A percentile compares a stretch with the other conserved stretches of the same genome.
These are phyloP conservation scores for Coprinopsis cinerea DNA, from an alignment of 768 basidiomycete genomes.

Conservation along the genomic window DNA sequence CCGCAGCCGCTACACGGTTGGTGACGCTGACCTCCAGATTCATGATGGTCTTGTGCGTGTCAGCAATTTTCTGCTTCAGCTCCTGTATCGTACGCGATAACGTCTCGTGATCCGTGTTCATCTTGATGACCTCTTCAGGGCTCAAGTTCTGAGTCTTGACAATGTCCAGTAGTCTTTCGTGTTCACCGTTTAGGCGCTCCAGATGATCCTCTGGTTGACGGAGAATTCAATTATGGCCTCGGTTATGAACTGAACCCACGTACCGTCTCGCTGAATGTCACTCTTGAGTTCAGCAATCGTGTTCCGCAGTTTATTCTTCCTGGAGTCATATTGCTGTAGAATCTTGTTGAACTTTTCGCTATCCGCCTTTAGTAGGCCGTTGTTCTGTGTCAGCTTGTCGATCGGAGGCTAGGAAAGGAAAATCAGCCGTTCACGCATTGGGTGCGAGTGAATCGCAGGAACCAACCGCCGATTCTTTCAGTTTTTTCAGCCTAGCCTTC, in stretches of 20 bases:
- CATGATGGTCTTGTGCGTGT: slow-evolving; percentile 68
- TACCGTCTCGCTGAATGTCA: slow-evolving; percentile 44
- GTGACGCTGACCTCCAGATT: slow-evolving; percentile 80
- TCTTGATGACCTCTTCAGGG: slow-evolving; percentile 83
- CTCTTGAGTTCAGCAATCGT: slow-evolving; percentile 65
- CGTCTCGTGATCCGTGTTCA: slow-evolving; percentile 86
- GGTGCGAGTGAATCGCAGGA: background rate
- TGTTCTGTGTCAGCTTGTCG: slow-evolving; percentile 54
- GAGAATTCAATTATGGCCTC: background rate
- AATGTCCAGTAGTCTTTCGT: slow-evolving; percentile 52
- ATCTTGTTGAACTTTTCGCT: slow-evolving; percentile 75
- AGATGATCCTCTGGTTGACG: slow-evolving; percentile 47
- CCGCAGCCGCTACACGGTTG: slow-evolving; percentile 73
- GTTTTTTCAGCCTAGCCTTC: slow-evolving; percentile 48
- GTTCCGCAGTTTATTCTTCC: slow-evolving; percentile 63
- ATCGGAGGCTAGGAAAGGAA: slow-evolving; percentile 48
- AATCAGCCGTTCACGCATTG: slow-evolving; percentile 1
- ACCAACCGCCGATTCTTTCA: slow-evolving; percentile 57
- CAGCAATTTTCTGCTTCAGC: slow-evolving; percentile 67
- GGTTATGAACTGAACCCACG: slow-evolving; percentile 22
- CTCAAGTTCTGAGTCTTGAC: slow-evolving; percentile 87
- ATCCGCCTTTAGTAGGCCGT: slow-evolving; percentile 63
- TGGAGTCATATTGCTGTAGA: slow-evolving; percentile 60
- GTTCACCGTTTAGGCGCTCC: slow-evolving; percentile 58
- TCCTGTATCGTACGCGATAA: slow-evolving; percentile 70